Evolutionary conservation across 805 yeast species (phyloP).

Genomic region (Spathaspora sp.): DNA sequence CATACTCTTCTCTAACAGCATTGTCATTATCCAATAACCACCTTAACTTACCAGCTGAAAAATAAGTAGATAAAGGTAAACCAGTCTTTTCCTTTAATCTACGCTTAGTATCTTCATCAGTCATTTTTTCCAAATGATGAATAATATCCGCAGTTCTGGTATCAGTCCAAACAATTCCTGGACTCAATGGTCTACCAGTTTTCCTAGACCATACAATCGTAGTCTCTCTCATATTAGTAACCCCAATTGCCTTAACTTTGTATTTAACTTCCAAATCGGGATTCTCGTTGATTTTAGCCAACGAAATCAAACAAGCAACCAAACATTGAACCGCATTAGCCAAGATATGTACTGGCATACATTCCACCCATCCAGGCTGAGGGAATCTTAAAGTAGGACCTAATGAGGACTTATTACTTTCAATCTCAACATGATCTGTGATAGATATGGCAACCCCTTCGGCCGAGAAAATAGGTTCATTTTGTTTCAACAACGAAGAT

Average conservation of each 20-base stretch:
- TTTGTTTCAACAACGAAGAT: constrained; percentile 41
- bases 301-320: constrained; percentile 55
- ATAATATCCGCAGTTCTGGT: constrained; percentile 79
- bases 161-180: constrained; percentile 96
- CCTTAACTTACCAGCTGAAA: constrained; percentile 82
- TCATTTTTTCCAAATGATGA: constrained; percentile 52
- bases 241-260: constrained; percentile 71
- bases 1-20: constrained; percentile 62
- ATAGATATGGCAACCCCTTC: constrained; percentile 72
- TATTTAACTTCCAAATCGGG: constrained; percentile 51
- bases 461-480: constrained; percentile 62
- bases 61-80: constrained; percentile 85
- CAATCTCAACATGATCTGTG: constrained; percentile 57
- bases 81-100: constrained; percentile 68
- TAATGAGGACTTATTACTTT: constrained; percentile 46
- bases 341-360: constrained; percentile 79
- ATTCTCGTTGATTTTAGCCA: constrained; percentile 53
- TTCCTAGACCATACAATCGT: constrained; percentile 81
- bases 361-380: constrained; percentile 91
- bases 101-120: constrained; percentile 52
- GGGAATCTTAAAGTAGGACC: constrained; percentile 77
- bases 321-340: constrained; percentile 80
- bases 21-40: constrained; percentile 86
- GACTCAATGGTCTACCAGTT: constrained; percentile 78
- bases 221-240: constrained; percentile 96